Evolutionary conservation across 2,329 filamentous ascomycete species (phyloP).

Genomic region (Fonsecaea pedrosoi): DNA sequence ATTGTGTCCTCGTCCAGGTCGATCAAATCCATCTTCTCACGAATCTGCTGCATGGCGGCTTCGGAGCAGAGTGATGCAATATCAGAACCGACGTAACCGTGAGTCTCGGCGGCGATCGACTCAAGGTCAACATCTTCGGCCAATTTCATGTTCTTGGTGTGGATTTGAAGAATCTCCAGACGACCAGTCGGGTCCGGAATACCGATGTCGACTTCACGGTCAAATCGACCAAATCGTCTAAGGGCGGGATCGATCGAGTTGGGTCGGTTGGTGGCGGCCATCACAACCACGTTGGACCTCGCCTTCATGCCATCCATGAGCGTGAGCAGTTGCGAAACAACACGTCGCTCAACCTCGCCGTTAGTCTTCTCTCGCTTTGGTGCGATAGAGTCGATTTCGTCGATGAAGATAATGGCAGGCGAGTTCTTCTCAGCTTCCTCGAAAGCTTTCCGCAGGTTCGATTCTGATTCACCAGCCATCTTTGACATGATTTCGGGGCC

Average conservation of each 20-base stretch:
- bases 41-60: slow-evolving; percentile 99
- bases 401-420: slow-evolving; percentile 98
- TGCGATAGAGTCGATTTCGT: slow-evolving; percentile 98
- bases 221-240: slow-evolving; percentile 97
- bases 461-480: slow-evolving; percentile 99
- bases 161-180: slow-evolving; percentile 98
- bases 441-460: slow-evolving; percentile 97
- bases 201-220: slow-evolving; percentile 97
- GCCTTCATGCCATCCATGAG: slow-evolving; percentile 99
- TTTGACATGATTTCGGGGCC: slow-evolving; percentile 99
- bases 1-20: slow-evolving; percentile 99
- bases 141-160: slow-evolving; percentile 99
- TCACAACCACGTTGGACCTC: slow-evolving; percentile 96
- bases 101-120: slow-evolving; percentile 94
- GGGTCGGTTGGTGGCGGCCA: slow-evolving; percentile 98
- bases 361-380: slow-evolving; percentile 99
- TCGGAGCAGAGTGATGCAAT: slow-evolving; percentile 97
- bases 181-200: slow-evolving; percentile 97
- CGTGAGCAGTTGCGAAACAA: slow-evolving; percentile 93
- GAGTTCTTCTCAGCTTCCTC: slow-evolving; percentile 99
- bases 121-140: slow-evolving; percentile 95
- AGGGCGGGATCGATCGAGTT: slow-evolving; percentile 99
- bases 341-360: slow-evolving; percentile 96
- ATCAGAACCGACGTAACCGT: slow-evolving; percentile 99
- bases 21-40: slow-evolving; percentile 99